Evolutionary conservation across 495 filamentous ascomycete species (phyloP), one percentile per base, ranked within the genome.

Genomic region (Penicillium verhagenii): DNA sequence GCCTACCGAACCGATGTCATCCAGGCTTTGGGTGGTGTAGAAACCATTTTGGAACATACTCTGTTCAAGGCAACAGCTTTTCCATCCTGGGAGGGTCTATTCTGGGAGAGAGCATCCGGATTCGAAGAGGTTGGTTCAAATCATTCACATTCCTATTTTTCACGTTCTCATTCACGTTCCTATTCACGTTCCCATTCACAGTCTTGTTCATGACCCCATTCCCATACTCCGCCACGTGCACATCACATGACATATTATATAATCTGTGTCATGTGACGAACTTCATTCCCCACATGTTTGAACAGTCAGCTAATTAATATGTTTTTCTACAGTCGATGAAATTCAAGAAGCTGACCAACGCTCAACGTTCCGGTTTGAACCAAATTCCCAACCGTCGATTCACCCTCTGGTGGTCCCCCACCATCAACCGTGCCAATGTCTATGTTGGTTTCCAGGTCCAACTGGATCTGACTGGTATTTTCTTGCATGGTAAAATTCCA

Each of bases 331-430:
- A n/a, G 63, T 52, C 52, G 2, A 98, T 97, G 92, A 97, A 97
- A 69, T 97, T 96, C 80, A 99, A 97, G 77, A 99, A 99, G 75
- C 81, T 99, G 57, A 99, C 95, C 6, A 99, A 99, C 68, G 95
- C 95, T 35, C 95, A 99, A 68, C 83, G 95, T 59, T 96, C 92
- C 28, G 95, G 95, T 94, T 75, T 99, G 50, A 99, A 99, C 68
- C 95, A 99, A 66, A 99, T 99, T 70, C 95, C 95, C 2, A 99
- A 99, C 71, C 92, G 95, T 84, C 90, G 95, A 2, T 99, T 99
- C 70, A 99, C 95, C 2, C 80, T 99, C 1, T 99, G 95, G 95
- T 99, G 95, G 94, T 92, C 88, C 13, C 89, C 89, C 1, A 93
- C 88, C 0, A 91, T 80, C 59, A 79, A 82, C 54, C 73, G 77